Base-by-base conservation (phyloP, 495 filamentous ascomycete species). In the Zalerion maritima region DNA sequence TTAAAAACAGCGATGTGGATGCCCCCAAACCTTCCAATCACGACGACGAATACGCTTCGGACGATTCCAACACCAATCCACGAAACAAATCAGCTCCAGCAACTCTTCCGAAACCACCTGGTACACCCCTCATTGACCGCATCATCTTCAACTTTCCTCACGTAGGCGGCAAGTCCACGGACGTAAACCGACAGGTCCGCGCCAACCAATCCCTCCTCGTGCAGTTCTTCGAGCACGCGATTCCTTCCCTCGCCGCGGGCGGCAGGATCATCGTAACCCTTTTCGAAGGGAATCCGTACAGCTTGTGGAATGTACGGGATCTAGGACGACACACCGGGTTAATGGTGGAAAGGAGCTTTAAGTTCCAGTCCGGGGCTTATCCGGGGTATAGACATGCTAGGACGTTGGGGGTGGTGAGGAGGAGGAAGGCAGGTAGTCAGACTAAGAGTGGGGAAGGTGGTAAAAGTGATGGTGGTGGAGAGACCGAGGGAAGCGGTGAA, bases 101-200 rank as follows among this genome's bases (percentile, higher is more conserved):
- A n/a, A n/a, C n/a, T n/a, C n/a, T n/a, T n/a, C n/a, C n/a, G n/a
- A n/a, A n/a, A n/a, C n/a, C n/a, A n/a, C n/a, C n/a, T n/a, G n/a
- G n/a, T n/a, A n/a, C 36, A 6, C 69, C 62, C 7, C 55, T 52
- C 2, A 87, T 75, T 59, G 78, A 92, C 47, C 57, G 69, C 20
- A 73, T 94, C 28, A 67, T 83, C 26, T 97, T 94, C 66, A 92
- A 94, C 59, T 97, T 97, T 54, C 89, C 89, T 26, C 89, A 97
- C 54, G 77, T 92, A 2, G 89, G 89, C 29, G 89, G 89, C 5
- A 71, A 84, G 37, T 79, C 71, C 25, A 96, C 73, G 24, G 89
- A 97, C 55, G 81, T 94, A 28, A 92, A 93, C 55, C 64, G 89
- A 11, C 89, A 97, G 57, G 84, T 94, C 8, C 72, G 89, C 19